Conservation (phyloP, 1,284 basidiomycete species). For the Boletus putidus region DNA sequence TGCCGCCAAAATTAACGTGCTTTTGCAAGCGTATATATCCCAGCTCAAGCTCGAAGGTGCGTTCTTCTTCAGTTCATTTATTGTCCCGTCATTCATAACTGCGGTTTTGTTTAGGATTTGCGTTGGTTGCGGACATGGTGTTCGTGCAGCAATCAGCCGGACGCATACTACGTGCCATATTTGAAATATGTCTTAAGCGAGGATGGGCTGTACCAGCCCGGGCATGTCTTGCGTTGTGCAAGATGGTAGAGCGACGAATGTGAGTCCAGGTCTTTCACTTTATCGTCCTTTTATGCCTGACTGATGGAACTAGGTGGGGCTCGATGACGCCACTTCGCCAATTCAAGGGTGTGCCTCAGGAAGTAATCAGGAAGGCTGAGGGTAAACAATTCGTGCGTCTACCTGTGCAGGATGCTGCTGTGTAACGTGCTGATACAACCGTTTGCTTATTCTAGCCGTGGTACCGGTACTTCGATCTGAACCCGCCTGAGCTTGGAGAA, state of each 20-base stretch:
- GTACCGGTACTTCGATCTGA: slow-evolving; percentile 93
- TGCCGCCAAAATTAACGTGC: slow-evolving; percentile 95
- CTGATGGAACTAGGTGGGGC: slow-evolving; percentile 70
- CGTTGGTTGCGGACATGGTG: slow-evolving; percentile 98
- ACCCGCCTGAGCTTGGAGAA: slow-evolving; percentile 87
- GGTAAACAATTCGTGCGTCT: slow-evolving; percentile 90
- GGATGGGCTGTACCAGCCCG: slow-evolving; percentile 97
- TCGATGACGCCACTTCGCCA: slow-evolving; percentile 98
- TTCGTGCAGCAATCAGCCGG: slow-evolving; percentile 92
- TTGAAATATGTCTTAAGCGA: slow-evolving; percentile 97
- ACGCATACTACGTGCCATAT: slow-evolving; percentile 94
- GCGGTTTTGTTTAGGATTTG: slow-evolving; percentile 60
- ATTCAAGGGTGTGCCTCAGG: slow-evolving; percentile 86
- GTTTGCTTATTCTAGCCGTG: slow-evolving; percentile 61
- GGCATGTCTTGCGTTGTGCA: slow-evolving; percentile 91
- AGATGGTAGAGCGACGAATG: slow-evolving; percentile 95
- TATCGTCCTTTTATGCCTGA: not conserved
- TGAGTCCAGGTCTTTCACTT: slow-evolving; percentile 35
- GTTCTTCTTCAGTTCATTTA: slow-evolving; percentile 4
- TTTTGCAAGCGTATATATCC: slow-evolving; percentile 94
- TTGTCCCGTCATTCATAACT: not conserved
- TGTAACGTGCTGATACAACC: not conserved
- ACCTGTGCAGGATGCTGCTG: not conserved
- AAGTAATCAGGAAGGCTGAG: slow-evolving; percentile 91
- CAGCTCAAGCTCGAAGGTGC: slow-evolving; percentile 88